Percentiles rank a stretch among this genome's conserved stretches.
phyloP scores from a whole-genome alignment of 2,329 filamentous ascomycete genomes.

The Juglanconis juglandina region DNA sequence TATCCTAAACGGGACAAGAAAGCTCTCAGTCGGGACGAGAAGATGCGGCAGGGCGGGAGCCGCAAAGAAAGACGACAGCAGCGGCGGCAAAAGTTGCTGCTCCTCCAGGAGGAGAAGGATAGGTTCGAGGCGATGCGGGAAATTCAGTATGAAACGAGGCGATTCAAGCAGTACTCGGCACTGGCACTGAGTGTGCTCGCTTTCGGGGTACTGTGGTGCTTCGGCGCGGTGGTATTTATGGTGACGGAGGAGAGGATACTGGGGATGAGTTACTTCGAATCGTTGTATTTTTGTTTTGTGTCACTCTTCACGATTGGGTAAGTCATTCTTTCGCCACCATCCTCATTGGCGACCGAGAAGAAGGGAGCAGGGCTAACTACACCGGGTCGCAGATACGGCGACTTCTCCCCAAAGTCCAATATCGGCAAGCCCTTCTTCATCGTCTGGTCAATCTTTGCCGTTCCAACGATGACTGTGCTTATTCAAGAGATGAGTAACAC shows the following conservation, averaged over 20 bases:
- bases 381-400: conserved; percentile 46
- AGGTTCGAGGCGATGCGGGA: conserved; percentile 78
- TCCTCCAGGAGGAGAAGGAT: conserved; percentile 60
- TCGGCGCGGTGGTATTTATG: conserved; percentile 73
- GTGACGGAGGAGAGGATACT: conserved; percentile 51
- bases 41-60: conserved; percentile 18
- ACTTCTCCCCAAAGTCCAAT: conserved; percentile 70
- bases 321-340: background rate
- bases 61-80: conserved; percentile 15
- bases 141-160: conserved; percentile 65
- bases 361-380: background rate
- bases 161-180: conserved; percentile 70
- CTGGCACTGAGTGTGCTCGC: conserved; percentile 63
- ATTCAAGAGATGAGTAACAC: conserved; percentile 83
- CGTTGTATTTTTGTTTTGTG: conserved; percentile 82
- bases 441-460: conserved; percentile 79
- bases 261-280: conserved; percentile 71
- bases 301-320: conserved; percentile 84
- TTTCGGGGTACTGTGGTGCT: conserved; percentile 74
- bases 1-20: background rate
- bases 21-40: conserved; percentile 24
- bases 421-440: conserved; percentile 82
- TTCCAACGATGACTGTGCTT: conserved; percentile 84
- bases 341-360: background rate
- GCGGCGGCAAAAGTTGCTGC: conserved; percentile 29